Base-by-base conservation (phyloP, 2,329 filamentous ascomycete species). In the Fusarium poae region DNA sequence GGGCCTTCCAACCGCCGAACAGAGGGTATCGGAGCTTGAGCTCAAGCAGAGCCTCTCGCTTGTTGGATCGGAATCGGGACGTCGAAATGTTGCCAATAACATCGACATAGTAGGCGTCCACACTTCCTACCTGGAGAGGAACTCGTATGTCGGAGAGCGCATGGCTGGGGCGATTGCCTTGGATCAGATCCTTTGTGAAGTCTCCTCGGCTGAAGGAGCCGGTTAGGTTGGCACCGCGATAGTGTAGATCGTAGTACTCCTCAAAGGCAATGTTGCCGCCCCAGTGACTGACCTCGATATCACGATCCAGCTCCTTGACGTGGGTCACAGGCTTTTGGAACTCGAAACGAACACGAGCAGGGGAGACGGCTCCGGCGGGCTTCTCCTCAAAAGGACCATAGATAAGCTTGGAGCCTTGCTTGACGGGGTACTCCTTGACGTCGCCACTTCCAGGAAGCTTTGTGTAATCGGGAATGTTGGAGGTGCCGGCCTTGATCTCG, bases 1-100 rank as follows among this genome's bases (percentile, higher is more conserved):
- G 96, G 81, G 97, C 98, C 81, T 97, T 97, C 96, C 96, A 99
- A 64, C 93, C 94, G 63, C 96, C 96, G 75, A 97, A 99, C 25
- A 99, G 80, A n/a, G 96, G 96, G 80, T 97, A 99, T 53, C 96
- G 89, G 21, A 96, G 96, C 84, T 94, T 96, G 67, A 97, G 85
- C 80, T 97, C 94, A 29, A 99, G 86, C 42, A 91, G 83, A n/a
- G 92, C 91, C 79, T 95, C 92, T 23, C 91, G 89, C 77, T 86
- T 88, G 77, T 88, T 92, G 71, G 85, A 89, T 66, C 94, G 88
- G 86, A 97, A 99, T 67, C 88, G 88, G 57, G 94, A 97, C 1
- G 96, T 99, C 29, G 94, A 97, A 30, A 99, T 94, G 77, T 99
- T 99, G 72, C 96, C 96, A 76, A 99, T 97, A 74, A 93, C 92